phyloP scores from a whole-genome alignment of 225 moss, liverwort and hornwort genomes.

The Ulota crispa region DNA sequence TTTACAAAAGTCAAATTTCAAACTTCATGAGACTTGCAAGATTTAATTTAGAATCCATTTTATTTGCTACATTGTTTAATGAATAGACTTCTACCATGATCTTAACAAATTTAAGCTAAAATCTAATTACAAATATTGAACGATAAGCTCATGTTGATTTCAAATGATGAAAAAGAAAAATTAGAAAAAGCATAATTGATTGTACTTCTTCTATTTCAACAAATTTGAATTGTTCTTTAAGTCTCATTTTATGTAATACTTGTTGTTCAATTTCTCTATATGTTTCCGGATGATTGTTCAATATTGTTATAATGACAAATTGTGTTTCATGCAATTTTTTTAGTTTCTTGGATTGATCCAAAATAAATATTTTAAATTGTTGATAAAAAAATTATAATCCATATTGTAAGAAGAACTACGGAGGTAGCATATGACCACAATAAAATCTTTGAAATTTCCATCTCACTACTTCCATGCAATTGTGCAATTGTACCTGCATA shows the following conservation, averaged over 20 bases:
- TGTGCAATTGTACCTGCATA: constrained; percentile 64
- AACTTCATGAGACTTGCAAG: background rate
- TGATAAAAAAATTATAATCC: constrained; percentile 40
- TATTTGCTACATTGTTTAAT: background rate
- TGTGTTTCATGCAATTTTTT: too few relatives aligned
- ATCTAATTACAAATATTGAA: background rate
- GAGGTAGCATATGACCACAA: constrained; percentile 69
- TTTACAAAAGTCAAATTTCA: too few relatives aligned
- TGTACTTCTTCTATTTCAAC: background rate
- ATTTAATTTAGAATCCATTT: too few relatives aligned
- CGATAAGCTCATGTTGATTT: accelerated
- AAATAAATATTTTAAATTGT: background rate
- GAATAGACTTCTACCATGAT: too few relatives aligned
- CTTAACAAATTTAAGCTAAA: background rate
- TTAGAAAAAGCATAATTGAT: background rate
- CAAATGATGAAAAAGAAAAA: background rate
- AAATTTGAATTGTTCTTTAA: accelerated
- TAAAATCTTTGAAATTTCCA: constrained; percentile 56
- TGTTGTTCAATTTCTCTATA: background rate
- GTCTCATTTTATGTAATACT: background rate
- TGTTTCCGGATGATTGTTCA: background rate
- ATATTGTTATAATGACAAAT: accelerated
- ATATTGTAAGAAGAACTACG: constrained; percentile 51
- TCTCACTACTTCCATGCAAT: constrained; percentile 61
- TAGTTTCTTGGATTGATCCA: background rate